phyloP scores from a whole-genome alignment of 257 asterid species.

The Nicotiana knightiana region DNA sequence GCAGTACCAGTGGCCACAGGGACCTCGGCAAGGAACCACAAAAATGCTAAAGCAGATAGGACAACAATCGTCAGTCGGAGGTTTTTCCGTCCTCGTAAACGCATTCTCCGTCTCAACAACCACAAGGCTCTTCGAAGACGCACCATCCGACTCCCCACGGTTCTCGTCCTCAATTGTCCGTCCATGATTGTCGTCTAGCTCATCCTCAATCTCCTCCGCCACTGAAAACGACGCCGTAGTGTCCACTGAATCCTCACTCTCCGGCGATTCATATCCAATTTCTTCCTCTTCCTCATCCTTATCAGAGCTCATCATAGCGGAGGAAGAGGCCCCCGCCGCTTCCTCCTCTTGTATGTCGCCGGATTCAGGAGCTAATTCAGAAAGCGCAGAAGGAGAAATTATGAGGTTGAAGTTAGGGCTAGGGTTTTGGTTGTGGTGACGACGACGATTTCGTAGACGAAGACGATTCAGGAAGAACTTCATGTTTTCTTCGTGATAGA shows the following conservation, averaged over 20 bases:
- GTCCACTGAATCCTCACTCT: not conserved
- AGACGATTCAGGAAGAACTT: conserved; percentile 9
- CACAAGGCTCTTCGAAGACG: not conserved
- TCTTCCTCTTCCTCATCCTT: conserved; percentile 15
- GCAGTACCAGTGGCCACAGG: conserved; percentile 86
- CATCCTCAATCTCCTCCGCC: conserved; percentile 11
- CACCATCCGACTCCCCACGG: not conserved
- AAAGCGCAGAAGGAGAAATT: not conserved
- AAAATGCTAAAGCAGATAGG: conserved; percentile 62
- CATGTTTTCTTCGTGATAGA: not conserved
- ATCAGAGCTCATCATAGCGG: not conserved
- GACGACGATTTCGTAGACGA: not conserved
- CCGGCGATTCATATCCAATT: not conserved
- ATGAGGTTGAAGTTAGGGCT: not conserved
- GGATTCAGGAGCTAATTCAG: not conserved
- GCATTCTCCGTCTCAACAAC: conserved; percentile 18
- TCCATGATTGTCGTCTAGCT: not conserved
- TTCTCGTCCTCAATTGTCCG: not conserved
- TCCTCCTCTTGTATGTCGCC: not conserved
- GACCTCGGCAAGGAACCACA: conserved; percentile 54
- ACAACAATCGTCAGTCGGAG: conserved; percentile 72
- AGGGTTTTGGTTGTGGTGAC: not conserved
- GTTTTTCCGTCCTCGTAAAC: conserved; percentile 28
- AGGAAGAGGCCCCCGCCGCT: not conserved
- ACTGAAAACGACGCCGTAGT: conserved; percentile 16